Percentiles rank a stretch among this genome's conserved stretches.
phyloP scores from a whole-genome alignment of 2,329 filamentous ascomycete species.

The Aspergillus alliaceus region DNA sequence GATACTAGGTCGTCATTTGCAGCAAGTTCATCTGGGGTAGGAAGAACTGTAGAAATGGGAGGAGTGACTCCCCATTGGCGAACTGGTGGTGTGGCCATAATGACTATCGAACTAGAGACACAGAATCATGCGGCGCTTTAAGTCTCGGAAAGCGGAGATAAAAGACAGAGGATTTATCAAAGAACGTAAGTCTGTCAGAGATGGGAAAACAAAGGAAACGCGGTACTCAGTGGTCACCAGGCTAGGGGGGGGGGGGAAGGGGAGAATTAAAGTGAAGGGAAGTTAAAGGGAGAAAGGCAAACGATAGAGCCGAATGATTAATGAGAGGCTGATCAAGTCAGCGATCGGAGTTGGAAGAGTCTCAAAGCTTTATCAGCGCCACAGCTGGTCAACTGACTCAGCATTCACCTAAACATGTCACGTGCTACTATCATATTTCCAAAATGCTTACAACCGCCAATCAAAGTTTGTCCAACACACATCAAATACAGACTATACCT shows the following conservation, averaged over 20 bases:
- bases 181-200: constrained; percentile 9
- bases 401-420: background rate
- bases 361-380: background rate
- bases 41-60: constrained; percentile 75
- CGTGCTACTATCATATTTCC: background rate
- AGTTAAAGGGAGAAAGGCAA: no score
- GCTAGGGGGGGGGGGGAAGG: background rate
- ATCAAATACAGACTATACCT: no score
- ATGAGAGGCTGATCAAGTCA: background rate
- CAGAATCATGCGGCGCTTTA: constrained; percentile 15
- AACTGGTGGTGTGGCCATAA: constrained; percentile 37
- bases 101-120: constrained; percentile 10
- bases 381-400: background rate
- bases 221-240: background rate
- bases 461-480: no score
- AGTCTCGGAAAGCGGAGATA: constrained; percentile 1
- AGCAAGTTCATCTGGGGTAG: constrained; percentile 73
- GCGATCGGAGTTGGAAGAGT: background rate
- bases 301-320: background rate
- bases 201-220: background rate
- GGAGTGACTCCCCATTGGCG: constrained; percentile 74
- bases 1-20: constrained; percentile 77
- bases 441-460: background rate
- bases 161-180: constrained; percentile 2
- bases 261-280: background rate